A percentile compares a stretch with the other conserved stretches of the same genome.
phyloP scores from a whole-genome alignment of 2,329 filamentous ascomycete genomes.

The Trichoderma endophyticum region DNA sequence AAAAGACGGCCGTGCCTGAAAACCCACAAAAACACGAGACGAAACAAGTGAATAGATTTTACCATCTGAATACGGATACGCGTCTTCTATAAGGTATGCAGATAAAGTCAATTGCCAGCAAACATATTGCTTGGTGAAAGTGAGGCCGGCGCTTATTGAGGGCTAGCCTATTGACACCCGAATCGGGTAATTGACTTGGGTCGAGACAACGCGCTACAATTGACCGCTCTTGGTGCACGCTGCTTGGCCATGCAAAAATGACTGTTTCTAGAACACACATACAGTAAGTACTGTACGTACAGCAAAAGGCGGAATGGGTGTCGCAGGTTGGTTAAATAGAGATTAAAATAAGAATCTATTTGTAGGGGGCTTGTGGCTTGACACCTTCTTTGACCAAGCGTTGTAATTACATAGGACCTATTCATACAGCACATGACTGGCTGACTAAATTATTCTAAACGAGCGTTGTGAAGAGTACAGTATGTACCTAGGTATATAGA shows the following conservation, averaged over 20 bases:
- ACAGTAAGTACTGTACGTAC: not conserved
- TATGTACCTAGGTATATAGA: no score
- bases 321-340: not conserved
- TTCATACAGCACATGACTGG: no score
- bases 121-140: not conserved
- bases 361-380: no score
- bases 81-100: not conserved
- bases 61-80: not conserved
- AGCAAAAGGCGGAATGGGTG: not conserved
- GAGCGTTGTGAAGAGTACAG: no score
- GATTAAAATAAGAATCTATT: no score
- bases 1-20: not conserved
- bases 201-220: not conserved
- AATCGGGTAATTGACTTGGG: constrained; percentile 14
- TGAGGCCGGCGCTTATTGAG: constrained; percentile 11
- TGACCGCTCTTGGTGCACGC: not conserved
- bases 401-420: no score
- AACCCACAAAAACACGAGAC: not conserved
- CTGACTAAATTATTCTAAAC: no score
- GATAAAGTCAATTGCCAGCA: not conserved
- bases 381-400: no score
- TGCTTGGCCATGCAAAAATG: not conserved
- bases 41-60: not conserved
- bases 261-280: no score
- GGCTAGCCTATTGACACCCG: constrained; percentile 17